phyloP scores from a whole-genome alignment of 1,284 basidiomycete species.

The Malassezia equina region DNA sequence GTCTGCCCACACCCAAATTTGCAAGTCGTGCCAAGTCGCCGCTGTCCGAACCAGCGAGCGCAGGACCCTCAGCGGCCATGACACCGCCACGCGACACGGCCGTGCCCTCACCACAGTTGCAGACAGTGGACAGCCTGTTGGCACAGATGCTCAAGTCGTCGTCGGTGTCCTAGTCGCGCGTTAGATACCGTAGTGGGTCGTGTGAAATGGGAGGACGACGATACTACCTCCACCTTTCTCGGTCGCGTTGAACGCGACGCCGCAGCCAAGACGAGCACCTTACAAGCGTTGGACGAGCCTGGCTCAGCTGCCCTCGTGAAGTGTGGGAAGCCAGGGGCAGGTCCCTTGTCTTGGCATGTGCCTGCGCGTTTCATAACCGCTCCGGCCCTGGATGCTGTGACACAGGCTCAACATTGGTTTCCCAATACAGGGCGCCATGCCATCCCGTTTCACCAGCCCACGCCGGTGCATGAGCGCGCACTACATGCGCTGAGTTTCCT shows the following conservation, averaged over 20 bases:
- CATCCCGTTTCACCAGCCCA: not conserved
- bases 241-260: not conserved
- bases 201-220: not conserved
- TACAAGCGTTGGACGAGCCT: constrained; percentile 7
- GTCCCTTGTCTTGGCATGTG: constrained; percentile 1
- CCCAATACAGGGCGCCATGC: not conserved
- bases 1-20: constrained; percentile 13
- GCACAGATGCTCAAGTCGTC: constrained; percentile 4
- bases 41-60: not conserved
- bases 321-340: not conserved
- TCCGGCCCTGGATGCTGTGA: not conserved
- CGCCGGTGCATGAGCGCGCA: constrained; percentile 1
- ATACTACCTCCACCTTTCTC: not conserved
- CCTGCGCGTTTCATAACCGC: not conserved
- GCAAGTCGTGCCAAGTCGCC: not conserved
- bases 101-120: not conserved
- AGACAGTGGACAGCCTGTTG: constrained; percentile 14
- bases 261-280: constrained; percentile 4
- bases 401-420: not conserved
- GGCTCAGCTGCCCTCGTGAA: constrained; percentile 7
- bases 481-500: constrained; percentile 6
- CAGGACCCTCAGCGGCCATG: not conserved
- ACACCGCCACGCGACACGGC: not conserved
- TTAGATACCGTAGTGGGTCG: not conserved
- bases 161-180: not conserved